Evolutionary conservation across 345 rosid species (phyloP), one percentile per base, ranked within the genome.

Genomic region (Camelina hispida): DNA sequence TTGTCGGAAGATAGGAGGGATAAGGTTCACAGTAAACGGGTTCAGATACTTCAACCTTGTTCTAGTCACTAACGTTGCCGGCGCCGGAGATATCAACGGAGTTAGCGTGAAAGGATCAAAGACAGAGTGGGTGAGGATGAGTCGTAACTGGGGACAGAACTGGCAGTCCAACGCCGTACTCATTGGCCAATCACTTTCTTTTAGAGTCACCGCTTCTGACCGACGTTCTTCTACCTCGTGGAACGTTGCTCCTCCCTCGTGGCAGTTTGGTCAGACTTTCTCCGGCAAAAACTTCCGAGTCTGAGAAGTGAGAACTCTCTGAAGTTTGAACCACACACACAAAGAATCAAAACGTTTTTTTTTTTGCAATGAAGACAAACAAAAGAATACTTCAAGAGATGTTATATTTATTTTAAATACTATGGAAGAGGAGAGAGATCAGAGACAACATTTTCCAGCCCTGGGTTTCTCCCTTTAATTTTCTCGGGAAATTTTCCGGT

Each of bases 261-360:
- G 98, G 98, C 96, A 85, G 81, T 94, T 94, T 72, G 98, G 98
- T n/a, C 98, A 94, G 74, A 94, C 98, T 34, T 94, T 88, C 83
- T 62, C 80, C 4, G 98, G 98, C 44, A 90, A 84, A 81, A 94
- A 94, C 80, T 94, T 91, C 85, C 87, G 91, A 4, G 85, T 90
- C 76, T 63, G 38, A 23, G 37, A 34, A 34, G 37, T 6, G n/a
- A n/a, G n/a, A n/a, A n/a, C n/a, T n/a, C 37, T 34, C 37, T 23
- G 2, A 23, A 25, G 83, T 90, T 74, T 43, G 15, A 23, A 34
- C 6, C 37, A 15, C 10, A 11, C 51, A 17, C 12, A 13, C 13
- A 11, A 35, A 58, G 14, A 12, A 72, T 38, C 25, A 14, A 30
- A 34, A 34, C 8, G 8, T 34, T 34, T 34, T 34, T 3, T 5